Conservation (phyloP, 176 grass and related monocot species). For the Poa annua region DNA sequence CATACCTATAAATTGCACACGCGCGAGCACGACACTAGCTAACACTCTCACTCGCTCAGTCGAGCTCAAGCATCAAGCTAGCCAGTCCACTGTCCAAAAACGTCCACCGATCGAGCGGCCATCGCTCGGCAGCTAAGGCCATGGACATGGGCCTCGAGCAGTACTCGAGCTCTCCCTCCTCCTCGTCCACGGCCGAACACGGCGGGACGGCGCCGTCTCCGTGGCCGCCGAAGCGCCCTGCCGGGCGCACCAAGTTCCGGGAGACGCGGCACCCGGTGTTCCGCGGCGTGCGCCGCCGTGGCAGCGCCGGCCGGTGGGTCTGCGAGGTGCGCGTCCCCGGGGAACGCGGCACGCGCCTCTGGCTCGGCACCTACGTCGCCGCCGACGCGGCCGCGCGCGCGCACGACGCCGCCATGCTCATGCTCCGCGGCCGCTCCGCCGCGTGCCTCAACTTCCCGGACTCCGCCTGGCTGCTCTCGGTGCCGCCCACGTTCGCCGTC, state of each 20-base stretch:
- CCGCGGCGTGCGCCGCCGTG: conserved; percentile 34
- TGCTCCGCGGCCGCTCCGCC: conserved; percentile 40
- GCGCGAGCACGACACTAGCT: conserved; percentile 6
- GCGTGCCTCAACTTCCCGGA: conserved; percentile 21
- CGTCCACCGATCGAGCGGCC: neutral
- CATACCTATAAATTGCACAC: conserved; percentile 16
- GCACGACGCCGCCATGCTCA: conserved; percentile 71
- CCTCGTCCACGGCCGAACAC: neutral
- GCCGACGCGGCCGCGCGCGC: conserved; percentile 76
- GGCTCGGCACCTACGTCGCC: conserved; percentile 71
- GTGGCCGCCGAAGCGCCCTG: conserved; percentile 21
- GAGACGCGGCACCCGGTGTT: conserved; percentile 52
- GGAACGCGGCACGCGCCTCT: conserved; percentile 55
- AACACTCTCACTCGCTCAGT: conserved; percentile 15
- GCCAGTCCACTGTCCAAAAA: neutral
- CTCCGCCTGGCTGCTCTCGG: conserved; percentile 7
- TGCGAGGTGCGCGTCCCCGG: conserved; percentile 49
- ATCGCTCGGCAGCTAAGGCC: neutral
- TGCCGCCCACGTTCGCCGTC: neutral
- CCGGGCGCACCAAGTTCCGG: conserved; percentile 44
- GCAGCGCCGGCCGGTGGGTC: conserved; percentile 42
- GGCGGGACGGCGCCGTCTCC: neutral
- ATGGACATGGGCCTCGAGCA: conserved; percentile 10
- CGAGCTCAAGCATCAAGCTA: conserved; percentile 19
- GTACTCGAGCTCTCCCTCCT: conserved; percentile 12